Conservation (phyloP, 768 basidiomycete species). For the Hebeloma cylindrosporum region DNA sequence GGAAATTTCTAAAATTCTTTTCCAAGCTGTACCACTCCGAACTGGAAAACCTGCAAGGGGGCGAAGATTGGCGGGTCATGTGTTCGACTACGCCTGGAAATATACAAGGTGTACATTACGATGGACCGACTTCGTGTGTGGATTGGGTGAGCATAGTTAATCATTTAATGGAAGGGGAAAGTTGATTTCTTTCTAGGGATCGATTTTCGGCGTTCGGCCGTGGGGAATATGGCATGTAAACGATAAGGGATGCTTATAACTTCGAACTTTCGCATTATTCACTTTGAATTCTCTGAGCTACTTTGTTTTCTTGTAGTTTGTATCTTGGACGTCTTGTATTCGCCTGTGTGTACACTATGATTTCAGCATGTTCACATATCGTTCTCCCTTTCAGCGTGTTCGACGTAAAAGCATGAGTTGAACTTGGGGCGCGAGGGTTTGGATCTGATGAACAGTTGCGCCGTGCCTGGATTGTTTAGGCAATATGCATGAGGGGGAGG, state of each 20-base stretch:
- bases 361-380: too few species aligned
- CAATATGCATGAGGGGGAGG: too few species aligned
- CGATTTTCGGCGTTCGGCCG: conserved; percentile 1
- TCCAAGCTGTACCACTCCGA: neutral
- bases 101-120: conserved; percentile 12
- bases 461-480: too few species aligned
- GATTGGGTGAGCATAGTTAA: conserved; percentile 6
- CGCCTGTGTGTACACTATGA: too few species aligned
- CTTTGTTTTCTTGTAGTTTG: too few species aligned
- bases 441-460: too few species aligned
- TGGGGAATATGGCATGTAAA: conserved; percentile 2
- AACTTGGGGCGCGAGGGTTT: too few species aligned
- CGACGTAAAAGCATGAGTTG: too few species aligned
- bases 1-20: neutral
- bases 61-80: conserved; percentile 1
- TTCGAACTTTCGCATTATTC: too few species aligned
- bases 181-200: neutral
- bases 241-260: neutral
- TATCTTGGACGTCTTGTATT: too few species aligned
- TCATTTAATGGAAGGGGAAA: neutral
- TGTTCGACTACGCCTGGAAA: conserved; percentile 8
- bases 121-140: conserved; percentile 10
- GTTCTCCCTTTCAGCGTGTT: too few species aligned
- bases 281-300: too few species aligned
- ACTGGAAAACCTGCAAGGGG: neutral